These are phyloP conservation scores for Xylaria hypoxylon DNA, from an alignment of 2,329 filamentous ascomycete genomes.

Conservation along the genomic window DNA sequence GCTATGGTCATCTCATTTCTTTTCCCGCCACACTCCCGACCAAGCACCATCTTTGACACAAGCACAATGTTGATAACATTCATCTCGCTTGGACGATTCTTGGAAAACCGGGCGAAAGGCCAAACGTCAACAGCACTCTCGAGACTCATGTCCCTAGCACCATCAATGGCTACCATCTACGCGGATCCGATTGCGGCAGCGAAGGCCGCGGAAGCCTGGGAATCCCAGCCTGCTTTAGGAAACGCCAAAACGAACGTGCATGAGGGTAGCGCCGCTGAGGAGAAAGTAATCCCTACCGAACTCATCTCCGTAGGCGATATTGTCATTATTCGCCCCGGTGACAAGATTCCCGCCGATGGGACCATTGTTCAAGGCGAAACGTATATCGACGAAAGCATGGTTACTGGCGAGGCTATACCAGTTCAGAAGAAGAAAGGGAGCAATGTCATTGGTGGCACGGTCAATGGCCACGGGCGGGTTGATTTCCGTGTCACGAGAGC, in stretches of 20 bases:
- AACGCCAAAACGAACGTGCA: slow-evolving; percentile 59
- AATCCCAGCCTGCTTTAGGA: slow-evolving; percentile 55
- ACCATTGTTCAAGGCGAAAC: slow-evolving; percentile 88
- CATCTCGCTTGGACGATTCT: slow-evolving; percentile 87
- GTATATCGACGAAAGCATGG: slow-evolving; percentile 97
- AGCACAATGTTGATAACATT: slow-evolving; percentile 99
- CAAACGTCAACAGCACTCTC: slow-evolving; percentile 96
- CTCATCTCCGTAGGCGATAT: slow-evolving; percentile 94
- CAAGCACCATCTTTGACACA: slow-evolving; percentile 93
- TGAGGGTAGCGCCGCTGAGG: slow-evolving; percentile 76
- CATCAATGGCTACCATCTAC: slow-evolving; percentile 97
- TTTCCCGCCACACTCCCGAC: slow-evolving; percentile 79
- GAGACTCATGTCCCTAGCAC: slow-evolving; percentile 92
- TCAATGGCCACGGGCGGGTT: slow-evolving; percentile 91
- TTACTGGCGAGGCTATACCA: slow-evolving; percentile 96
- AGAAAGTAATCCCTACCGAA: slow-evolving; percentile 90
- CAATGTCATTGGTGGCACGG: slow-evolving; percentile 88
- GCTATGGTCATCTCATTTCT: slow-evolving; percentile 86
- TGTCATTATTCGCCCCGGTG: slow-evolving; percentile 90
- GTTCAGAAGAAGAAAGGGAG: slow-evolving; percentile 88
- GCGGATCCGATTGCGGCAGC: slow-evolving; percentile 92
- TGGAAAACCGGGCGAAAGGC: slow-evolving; percentile 95
- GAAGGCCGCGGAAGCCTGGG: slow-evolving; percentile 87
- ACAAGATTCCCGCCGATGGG: slow-evolving; percentile 96
- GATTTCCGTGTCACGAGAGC: slow-evolving; percentile 94